These are phyloP conservation scores for Clavispora santaluciae DNA, from an alignment of 805 yeast species.

Conservation along the genomic window DNA sequence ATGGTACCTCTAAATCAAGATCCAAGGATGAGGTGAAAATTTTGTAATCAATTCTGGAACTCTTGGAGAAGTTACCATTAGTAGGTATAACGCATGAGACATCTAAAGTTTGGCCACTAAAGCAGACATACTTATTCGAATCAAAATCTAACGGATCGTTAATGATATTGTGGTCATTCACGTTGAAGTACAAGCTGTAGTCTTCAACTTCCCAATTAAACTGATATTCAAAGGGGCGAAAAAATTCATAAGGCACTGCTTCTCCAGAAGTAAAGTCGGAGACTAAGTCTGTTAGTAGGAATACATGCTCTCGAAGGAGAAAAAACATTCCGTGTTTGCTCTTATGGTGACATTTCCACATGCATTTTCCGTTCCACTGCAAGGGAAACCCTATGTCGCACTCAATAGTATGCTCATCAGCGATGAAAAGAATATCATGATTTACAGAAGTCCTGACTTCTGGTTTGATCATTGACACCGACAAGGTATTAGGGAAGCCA, in stretches of 20 bases:
- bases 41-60: slow-evolving; percentile 47
- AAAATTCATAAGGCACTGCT: slow-evolving; percentile 66
- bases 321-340: slow-evolving; percentile 56
- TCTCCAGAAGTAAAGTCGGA: slow-evolving; percentile 75
- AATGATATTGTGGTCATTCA: slow-evolving; percentile 83
- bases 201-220: slow-evolving; percentile 55
- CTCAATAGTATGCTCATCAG: slow-evolving; percentile 50
- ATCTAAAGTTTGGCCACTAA: slow-evolving; percentile 57
- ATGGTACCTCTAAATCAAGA: slow-evolving; percentile 69
- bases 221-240: slow-evolving; percentile 64
- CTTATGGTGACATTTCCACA: slow-evolving; percentile 57
- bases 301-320: slow-evolving; percentile 75
- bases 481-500: slow-evolving; percentile 51
- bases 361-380: slow-evolving; percentile 74
- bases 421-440: slow-evolving; percentile 71
- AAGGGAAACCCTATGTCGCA: slow-evolving; percentile 68
- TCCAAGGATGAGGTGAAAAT: slow-evolving; percentile 56
- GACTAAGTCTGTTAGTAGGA: slow-evolving; percentile 64
- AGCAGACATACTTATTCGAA: slow-evolving; percentile 71
- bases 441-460: slow-evolving; percentile 81
- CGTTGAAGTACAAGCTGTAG: slow-evolving; percentile 65
- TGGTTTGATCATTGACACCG: slow-evolving; percentile 44
- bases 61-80: slow-evolving; percentile 46
- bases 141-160: slow-evolving; percentile 82
- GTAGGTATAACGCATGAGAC: slow-evolving; percentile 55